Conservation (phyloP, 208 protist genomes). For the Borovskyia barvae region DNA sequence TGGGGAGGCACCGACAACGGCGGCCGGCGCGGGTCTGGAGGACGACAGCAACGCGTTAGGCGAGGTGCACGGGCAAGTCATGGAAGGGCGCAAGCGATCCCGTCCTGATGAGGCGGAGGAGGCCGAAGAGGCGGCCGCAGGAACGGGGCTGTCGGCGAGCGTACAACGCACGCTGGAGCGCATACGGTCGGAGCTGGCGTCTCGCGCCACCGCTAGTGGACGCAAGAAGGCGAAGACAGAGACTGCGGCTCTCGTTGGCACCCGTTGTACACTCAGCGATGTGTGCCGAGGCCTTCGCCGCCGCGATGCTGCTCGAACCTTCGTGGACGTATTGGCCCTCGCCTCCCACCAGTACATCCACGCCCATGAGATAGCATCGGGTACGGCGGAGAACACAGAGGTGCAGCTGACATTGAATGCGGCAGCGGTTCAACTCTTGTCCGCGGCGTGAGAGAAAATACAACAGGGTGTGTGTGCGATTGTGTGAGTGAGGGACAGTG, state of each 20-base stretch:
- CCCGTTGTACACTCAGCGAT: conserved; percentile 40
- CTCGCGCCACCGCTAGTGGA: neutral
- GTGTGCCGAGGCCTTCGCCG: conserved; percentile 49
- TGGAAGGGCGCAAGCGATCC: conserved; percentile 16
- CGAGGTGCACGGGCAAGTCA: conserved; percentile 1
- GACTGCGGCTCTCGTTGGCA: conserved; percentile 26
- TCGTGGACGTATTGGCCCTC: conserved; percentile 78
- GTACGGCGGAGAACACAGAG: conserved; percentile 23
- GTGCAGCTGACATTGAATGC: conserved; percentile 46
- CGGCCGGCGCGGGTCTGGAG: conserved; percentile 3
- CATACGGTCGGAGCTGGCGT: conserved; percentile 29
- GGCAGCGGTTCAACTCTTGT: conserved; percentile 20
- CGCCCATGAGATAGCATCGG: conserved; percentile 29
- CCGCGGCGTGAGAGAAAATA: conserved; percentile 2
- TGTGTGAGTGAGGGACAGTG: conserved; percentile 5
- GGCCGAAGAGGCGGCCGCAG: conserved; percentile 6
- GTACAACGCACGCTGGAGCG: conserved; percentile 54
- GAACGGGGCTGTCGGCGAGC: conserved; percentile 32
- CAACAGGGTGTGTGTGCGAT: neutral
- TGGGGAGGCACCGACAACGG: no score
- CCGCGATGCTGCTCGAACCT: conserved; percentile 69
- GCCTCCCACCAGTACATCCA: conserved; percentile 68
- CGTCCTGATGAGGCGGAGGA: no score
- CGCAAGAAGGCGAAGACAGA: conserved; percentile 22
- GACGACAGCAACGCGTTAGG: neutral